Conservation (phyloP, 1,284 basidiomycete species). For the Naganishia cerealis region DNA sequence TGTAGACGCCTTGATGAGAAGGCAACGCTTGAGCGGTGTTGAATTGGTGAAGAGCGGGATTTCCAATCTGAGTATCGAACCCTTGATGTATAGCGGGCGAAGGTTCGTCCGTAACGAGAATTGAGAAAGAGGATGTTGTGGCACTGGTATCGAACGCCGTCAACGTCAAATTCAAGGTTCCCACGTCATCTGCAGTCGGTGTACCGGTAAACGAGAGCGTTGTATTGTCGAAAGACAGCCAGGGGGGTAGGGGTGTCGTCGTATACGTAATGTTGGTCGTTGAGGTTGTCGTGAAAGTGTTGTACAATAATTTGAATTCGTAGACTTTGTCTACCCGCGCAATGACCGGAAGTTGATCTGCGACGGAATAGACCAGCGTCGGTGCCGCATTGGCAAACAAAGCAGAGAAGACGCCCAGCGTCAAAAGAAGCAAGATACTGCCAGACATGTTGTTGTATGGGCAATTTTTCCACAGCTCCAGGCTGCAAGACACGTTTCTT, state of each 20-base stretch:
- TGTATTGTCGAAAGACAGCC: constrained; percentile 53
- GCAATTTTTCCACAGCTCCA: constrained; percentile 8
- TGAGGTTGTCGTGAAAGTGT: constrained; percentile 44
- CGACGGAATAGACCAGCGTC: constrained; percentile 50
- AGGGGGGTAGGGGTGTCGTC: constrained; percentile 55
- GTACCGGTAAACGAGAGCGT: constrained; percentile 47
- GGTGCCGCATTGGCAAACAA: constrained; percentile 42
- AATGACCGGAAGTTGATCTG: constrained; percentile 54
- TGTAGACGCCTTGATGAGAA: constrained; percentile 48
- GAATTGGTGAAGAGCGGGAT: constrained; percentile 43
- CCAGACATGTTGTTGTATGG: not conserved
- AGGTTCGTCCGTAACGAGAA: constrained; percentile 52
- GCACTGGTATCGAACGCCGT: constrained; percentile 47
- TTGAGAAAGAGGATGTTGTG: constrained; percentile 43
- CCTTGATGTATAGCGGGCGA: constrained; percentile 48
- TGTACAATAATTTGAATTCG: constrained; percentile 51
- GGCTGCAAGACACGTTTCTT: constrained; percentile 7
- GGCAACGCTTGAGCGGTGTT: constrained; percentile 47
- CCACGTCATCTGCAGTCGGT: constrained; percentile 44
- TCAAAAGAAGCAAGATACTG: constrained; percentile 1
- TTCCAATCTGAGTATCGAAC: constrained; percentile 51
- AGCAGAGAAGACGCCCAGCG: constrained; percentile 24
- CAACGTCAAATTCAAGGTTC: constrained; percentile 41
- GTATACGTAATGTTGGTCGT: constrained; percentile 47
- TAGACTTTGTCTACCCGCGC: constrained; percentile 51